Evolutionary conservation across 495 filamentous ascomycete genomes (phyloP).

Genomic region (Aspergillus sparsus): DNA sequence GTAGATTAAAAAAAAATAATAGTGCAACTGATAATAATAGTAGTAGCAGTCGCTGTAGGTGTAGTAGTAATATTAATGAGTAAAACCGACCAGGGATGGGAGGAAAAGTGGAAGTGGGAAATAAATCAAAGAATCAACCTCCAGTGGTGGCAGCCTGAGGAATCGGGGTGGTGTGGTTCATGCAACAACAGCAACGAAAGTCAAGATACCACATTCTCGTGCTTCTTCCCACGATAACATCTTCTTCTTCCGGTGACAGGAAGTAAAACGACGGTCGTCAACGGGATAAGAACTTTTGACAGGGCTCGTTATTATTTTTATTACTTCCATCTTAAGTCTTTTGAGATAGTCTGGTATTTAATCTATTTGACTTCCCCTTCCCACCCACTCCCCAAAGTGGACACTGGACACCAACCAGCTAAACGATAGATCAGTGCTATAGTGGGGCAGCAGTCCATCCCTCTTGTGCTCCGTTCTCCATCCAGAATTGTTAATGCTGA

Average conservation of each 20-base stretch:
- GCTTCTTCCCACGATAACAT: neutral
- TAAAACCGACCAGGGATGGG: neutral
- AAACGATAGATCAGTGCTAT: constrained; percentile 23
- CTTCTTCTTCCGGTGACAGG: neutral
- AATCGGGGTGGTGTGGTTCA: neutral
- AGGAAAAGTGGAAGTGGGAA: neutral
- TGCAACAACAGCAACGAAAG: neutral
- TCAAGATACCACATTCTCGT: neutral
- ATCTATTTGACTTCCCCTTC: constrained; percentile 23
- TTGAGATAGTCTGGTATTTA: constrained; percentile 17
- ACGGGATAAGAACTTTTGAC: too few species aligned
- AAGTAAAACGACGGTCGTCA: too few species aligned
- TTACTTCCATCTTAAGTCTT: neutral
- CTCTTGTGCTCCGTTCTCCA: constrained; percentile 11
- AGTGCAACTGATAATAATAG: neutral
- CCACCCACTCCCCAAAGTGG: constrained; percentile 17
- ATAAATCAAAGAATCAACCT: neutral
- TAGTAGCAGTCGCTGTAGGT: too few species aligned
- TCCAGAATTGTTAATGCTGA: constrained; percentile 14
- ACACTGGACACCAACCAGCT: constrained; percentile 15
- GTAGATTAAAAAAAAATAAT: neutral
- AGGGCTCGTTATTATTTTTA: neutral
- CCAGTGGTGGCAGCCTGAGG: too few species aligned
- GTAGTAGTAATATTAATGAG: neutral
- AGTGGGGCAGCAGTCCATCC: constrained; percentile 21